A percentile compares a stretch with the other conserved stretches of the same genome.
These are phyloP conservation scores for Luffa aegyptiaca DNA, from an alignment of 306 rosid species.

Conservation along the genomic window DNA sequence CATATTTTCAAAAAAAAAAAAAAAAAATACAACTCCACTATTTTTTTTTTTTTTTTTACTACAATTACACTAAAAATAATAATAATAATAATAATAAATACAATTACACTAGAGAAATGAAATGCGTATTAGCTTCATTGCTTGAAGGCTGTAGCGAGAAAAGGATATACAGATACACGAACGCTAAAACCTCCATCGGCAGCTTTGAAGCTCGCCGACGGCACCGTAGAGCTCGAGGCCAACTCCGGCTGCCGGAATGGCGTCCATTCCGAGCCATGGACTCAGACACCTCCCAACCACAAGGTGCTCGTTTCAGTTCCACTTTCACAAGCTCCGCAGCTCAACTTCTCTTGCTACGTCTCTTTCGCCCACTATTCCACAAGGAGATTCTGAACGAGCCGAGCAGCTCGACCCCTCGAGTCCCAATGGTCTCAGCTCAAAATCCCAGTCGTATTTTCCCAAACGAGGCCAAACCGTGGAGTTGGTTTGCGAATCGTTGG, in stretches of 20 bases:
- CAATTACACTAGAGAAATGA: background rate
- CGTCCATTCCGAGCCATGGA: conserved; percentile 48
- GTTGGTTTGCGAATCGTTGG: conserved; percentile 71
- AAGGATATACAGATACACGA: background rate
- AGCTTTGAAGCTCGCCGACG: background rate
- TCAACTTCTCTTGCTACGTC: conserved; percentile 25
- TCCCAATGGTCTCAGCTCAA: background rate
- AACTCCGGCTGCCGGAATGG: conserved; percentile 26
- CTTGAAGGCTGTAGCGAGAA: background rate
- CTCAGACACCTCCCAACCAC: conserved; percentile 30
- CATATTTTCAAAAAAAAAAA: no score
- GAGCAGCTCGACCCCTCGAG: conserved; percentile 13
- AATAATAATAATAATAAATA: no score
- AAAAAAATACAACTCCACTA: no score
- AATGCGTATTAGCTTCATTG: background rate
- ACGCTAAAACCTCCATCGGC: background rate
- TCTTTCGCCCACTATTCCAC: conserved; percentile 21
- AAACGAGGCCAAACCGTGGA: conserved; percentile 85
- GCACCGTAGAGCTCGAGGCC: background rate
- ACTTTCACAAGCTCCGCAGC: conserved; percentile 17
- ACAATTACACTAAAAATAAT: no score
- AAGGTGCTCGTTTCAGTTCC: conserved; percentile 24
- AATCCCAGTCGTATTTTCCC: conserved; percentile 47
- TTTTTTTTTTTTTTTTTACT: no score
- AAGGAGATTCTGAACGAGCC: conserved; percentile 31